phyloP scores from a whole-genome alignment of 495 filamentous ascomycete genomes.

The Aspergillus olivimuriae region DNA sequence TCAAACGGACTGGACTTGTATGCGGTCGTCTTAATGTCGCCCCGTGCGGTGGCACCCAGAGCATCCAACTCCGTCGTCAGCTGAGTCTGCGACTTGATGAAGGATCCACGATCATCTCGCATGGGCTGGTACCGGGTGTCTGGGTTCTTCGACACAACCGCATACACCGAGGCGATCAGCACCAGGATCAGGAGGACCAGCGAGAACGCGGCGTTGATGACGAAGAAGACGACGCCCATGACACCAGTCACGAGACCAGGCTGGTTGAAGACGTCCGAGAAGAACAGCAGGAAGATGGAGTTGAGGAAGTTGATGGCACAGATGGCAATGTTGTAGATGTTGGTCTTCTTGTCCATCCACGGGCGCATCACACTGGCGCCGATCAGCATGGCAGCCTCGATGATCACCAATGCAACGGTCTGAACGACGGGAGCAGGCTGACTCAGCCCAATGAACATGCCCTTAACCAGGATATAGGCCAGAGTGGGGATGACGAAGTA shows the following conservation, averaged over 20 bases:
- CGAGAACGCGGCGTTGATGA: constrained; percentile 83
- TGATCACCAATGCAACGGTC: constrained; percentile 76
- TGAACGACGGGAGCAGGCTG: constrained; percentile 71
- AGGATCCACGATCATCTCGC: constrained; percentile 92
- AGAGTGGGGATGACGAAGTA: constrained; percentile 90
- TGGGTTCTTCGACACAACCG: constrained; percentile 88
- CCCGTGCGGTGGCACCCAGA: constrained; percentile 84
- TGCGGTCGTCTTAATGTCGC: constrained; percentile 64
- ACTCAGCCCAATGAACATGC: constrained; percentile 82
- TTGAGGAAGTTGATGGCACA: constrained; percentile 86
- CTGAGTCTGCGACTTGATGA: constrained; percentile 96
- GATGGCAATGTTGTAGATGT: constrained; percentile 94
- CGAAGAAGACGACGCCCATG: constrained; percentile 90
- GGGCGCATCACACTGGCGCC: constrained; percentile 73
- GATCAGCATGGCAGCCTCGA: constrained; percentile 79
- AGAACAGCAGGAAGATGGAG: constrained; percentile 76
- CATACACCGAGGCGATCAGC: constrained; percentile 73
- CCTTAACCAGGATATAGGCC: constrained; percentile 74
- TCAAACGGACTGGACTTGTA: constrained; percentile 67
- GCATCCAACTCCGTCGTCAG: constrained; percentile 89
- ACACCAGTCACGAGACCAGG: constrained; percentile 87
- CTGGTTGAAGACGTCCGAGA: constrained; percentile 77
- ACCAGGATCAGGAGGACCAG: constrained; percentile 83
- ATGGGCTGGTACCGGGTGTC: constrained; percentile 95
- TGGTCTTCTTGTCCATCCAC: constrained; percentile 99